These are phyloP conservation scores for Diplodia scrobiculata DNA, from an alignment of 2,329 filamentous ascomycete species.

Conservation along the genomic window DNA sequence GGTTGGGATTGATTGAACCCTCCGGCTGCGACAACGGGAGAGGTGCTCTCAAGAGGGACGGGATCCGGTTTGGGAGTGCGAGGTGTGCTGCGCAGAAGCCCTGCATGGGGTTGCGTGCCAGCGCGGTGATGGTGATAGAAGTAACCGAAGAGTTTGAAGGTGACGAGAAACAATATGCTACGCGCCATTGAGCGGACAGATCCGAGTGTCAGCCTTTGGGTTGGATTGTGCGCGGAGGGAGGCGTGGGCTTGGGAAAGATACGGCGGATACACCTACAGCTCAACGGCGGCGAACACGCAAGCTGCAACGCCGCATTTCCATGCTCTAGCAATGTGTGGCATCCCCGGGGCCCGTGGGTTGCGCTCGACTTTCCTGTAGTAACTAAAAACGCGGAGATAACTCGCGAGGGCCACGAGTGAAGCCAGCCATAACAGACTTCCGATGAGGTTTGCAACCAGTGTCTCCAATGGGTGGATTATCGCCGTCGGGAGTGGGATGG, in stretches of 20 bases:
- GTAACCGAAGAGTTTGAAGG: slow-evolving; percentile 33
- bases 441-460: slow-evolving; percentile 33
- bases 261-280: slow-evolving; percentile 31
- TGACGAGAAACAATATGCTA: slow-evolving; percentile 35
- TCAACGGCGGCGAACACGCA: slow-evolving; percentile 33
- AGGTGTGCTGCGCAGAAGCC: neutral
- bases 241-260: neutral
- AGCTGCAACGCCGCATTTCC: slow-evolving; percentile 32
- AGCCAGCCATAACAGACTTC: slow-evolving; percentile 34
- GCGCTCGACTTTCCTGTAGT: slow-evolving; percentile 6
- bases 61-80: neutral
- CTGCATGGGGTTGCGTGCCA: slow-evolving; percentile 6
- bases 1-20: neutral
- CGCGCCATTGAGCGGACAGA: neutral
- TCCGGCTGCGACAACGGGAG: neutral
- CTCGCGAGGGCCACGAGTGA: slow-evolving; percentile 33
- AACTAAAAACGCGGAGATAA: slow-evolving; percentile 33
- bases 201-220: neutral
- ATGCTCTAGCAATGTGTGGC: slow-evolving; percentile 25
- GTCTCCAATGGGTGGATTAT: slow-evolving; percentile 23
- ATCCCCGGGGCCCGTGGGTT: neutral
- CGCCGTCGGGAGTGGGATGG: neutral
- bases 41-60: neutral
- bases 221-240: neutral
- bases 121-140: slow-evolving; percentile 34